A percentile compares a stretch with the other conserved stretches of the same genome.
Evolutionary conservation across 768 basidiomycete species (phyloP).

Genomic region (Kondoa malvinella): DNA sequence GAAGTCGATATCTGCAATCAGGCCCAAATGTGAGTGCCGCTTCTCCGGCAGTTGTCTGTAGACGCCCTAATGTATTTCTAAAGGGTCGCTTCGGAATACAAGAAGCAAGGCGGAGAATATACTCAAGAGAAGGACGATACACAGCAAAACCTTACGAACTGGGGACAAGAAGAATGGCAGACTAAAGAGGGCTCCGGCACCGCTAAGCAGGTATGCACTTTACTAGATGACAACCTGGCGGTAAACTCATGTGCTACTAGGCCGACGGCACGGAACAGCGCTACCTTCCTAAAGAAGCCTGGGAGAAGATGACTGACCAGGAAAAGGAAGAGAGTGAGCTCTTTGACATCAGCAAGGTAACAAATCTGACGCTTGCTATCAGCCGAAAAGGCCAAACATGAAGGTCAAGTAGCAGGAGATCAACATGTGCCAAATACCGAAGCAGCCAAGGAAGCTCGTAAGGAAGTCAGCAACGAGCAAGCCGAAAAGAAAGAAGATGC

Average conservation of each 20-base stretch:
- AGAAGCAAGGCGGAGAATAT: conserved; percentile 14
- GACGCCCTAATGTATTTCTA: conserved; percentile 7
- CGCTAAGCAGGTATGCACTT: neutral
- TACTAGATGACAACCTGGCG: neutral
- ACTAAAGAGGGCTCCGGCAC: conserved; percentile 2
- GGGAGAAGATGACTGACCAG: conserved; percentile 15
- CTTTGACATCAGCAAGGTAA: neutral
- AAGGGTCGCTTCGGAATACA: conserved; percentile 15
- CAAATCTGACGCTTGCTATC: neutral
- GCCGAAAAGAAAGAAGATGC: conserved; percentile 6
- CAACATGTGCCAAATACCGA: conserved; percentile 17
- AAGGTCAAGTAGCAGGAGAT: conserved; percentile 8
- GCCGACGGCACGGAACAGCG: conserved; percentile 14
- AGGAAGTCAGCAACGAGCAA: conserved; percentile 16
- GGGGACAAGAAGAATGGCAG: conserved; percentile 17
- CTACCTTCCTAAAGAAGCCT: conserved; percentile 15
- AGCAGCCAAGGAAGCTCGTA: conserved; percentile 11
- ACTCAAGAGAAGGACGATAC: conserved; percentile 16
- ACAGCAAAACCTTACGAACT: conserved; percentile 10
- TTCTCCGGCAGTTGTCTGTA: too few relatives aligned
- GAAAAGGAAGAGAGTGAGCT: conserved; percentile 13
- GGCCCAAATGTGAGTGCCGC: neutral
- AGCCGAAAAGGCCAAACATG: conserved; percentile 3
- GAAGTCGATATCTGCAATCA: neutral
- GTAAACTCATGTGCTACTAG: conserved; percentile 4